A percentile compares a stretch with the other conserved stretches of the same genome.
These are phyloP conservation scores for Fraxinus platypoda DNA, from an alignment of 305 asterid genomes.

Conservation along the genomic window DNA sequence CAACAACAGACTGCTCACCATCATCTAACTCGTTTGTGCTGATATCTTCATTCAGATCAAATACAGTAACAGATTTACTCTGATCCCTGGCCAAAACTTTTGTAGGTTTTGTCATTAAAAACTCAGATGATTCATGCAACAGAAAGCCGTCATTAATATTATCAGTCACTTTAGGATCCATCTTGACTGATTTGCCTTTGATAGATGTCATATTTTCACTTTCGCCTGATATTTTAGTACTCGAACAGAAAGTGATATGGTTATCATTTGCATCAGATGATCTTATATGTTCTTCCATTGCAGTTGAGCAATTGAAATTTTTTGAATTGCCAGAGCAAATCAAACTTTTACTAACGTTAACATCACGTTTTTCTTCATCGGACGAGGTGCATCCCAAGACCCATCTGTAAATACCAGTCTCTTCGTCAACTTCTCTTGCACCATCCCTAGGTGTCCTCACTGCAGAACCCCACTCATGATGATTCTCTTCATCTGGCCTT, in stretches of 20 bases:
- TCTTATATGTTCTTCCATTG: conserved; percentile 13
- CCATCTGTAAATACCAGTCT: neutral
- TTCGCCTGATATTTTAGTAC: conserved; percentile 23
- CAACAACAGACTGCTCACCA: conserved; percentile 25
- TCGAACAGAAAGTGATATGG: conserved; percentile 13
- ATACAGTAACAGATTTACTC: conserved; percentile 28
- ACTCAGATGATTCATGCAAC: conserved; percentile 24
- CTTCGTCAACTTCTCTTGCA: neutral
- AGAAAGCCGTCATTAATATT: neutral
- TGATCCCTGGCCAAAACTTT: conserved; percentile 15
- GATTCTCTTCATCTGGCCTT: conserved; percentile 12
- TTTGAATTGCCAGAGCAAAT: conserved; percentile 22
- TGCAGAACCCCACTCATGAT: conserved; percentile 10
- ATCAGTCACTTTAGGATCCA: conserved; percentile 4
- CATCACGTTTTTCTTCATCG: conserved; percentile 3
- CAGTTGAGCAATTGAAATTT: conserved; percentile 19
- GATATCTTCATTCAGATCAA: conserved; percentile 58
- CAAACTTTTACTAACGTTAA: conserved; percentile 7
- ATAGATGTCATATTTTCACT: neutral
- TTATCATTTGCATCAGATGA: conserved; percentile 11
- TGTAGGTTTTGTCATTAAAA: conserved; percentile 6
- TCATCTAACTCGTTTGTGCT: conserved; percentile 26
- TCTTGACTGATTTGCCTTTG: conserved; percentile 10
- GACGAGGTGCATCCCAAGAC: neutral
- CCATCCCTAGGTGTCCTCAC: conserved; percentile 5